A percentile compares a stretch with the other conserved stretches of the same genome.
These are phyloP conservation scores for Microstegium vimineum DNA, from an alignment of 176 grass and related monocot genomes.

Conservation along the genomic window DNA sequence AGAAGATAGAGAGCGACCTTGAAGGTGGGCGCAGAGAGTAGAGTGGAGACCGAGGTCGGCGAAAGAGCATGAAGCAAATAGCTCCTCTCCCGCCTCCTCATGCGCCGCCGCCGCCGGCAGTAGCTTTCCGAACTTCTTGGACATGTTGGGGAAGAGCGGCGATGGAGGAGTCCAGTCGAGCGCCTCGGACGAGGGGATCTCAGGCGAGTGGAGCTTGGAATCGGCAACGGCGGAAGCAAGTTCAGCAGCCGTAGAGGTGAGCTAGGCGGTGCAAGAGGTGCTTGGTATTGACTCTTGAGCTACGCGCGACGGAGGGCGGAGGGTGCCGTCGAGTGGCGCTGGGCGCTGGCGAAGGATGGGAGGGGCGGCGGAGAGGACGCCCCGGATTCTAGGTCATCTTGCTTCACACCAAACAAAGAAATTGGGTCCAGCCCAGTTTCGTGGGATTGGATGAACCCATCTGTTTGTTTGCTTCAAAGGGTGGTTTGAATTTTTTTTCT, in stretches of 20 bases:
- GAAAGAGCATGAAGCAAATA: constrained; percentile 77
- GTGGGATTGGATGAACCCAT: too few species aligned
- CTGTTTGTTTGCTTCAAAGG: too few species aligned
- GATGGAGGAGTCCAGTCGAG: neutral
- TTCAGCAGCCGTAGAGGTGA: neutral
- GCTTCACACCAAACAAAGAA: too few species aligned
- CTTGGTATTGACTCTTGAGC: too few species aligned
- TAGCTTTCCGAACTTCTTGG: constrained; percentile 38
- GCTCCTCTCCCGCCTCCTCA: constrained; percentile 13
- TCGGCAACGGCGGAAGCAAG: neutral
- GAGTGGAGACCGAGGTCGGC: constrained; percentile 68
- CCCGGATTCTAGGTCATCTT: too few species aligned
- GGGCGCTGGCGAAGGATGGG: too few species aligned
- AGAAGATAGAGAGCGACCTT: constrained; percentile 36
- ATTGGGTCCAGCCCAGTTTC: too few species aligned
- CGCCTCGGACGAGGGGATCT: neutral
- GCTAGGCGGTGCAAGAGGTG: too few species aligned
- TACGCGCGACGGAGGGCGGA: too few species aligned
- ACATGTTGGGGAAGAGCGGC: neutral
- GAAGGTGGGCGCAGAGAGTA: constrained; percentile 73
- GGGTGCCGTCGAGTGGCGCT: neutral
- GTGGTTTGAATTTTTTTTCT: too few species aligned
- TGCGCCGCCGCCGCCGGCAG: neutral
- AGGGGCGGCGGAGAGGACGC: too few species aligned
- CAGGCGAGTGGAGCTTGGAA: neutral